Evolutionary conservation across 2,329 filamentous ascomycete species (phyloP), one percentile per base, ranked within the genome.

Genomic region (Exophiala lecanii-corni): DNA sequence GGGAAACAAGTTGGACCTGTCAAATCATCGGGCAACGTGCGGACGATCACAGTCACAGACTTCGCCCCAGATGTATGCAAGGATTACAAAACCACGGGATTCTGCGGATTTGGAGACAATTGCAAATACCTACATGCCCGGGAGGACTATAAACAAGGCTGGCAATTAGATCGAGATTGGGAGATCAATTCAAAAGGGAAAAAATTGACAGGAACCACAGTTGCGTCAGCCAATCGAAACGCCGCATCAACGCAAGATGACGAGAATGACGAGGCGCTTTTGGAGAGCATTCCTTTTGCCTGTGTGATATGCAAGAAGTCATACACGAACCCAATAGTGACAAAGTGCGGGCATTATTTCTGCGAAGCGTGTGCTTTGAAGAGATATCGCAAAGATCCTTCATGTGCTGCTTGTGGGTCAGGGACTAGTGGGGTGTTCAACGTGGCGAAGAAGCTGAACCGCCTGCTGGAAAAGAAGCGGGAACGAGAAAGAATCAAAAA

Each of bases 91-190:
- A 77, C 86, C 57, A 92, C 82, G 0, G 84, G 84, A 1, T 83
- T 80, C 59, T 84, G 78, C 55, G 78, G 74, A 7, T 76, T 55
- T 41, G 55, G 55, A 19, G 86, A 92, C 61, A 81, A 75, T 49
- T 95, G 89, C 70, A 94, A 81, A 54, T 82, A 78, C 59, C 61
- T 80, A 13, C 79, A 82, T 54, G 72, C 73, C 7, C 67, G 79
- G 30, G 78, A 80, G 54, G 76, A 79, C 57, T 81, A 81, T 57
- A 88, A 91, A 56, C 84, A 89, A 61, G 92, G 92, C 2, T 98
- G 92, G 92, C 88, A 97, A 62, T 74, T 98, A 3, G 92, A 98
- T 63, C 76, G 78, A 39, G 91, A 97, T 36, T 98, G 92, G 92
- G 92, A 98, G 61, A 83, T 79, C 25, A 80, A 82, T 2, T 86